Conservation (phyloP, 179 eudicot genomes). For the Corrigiola litoralis region DNA sequence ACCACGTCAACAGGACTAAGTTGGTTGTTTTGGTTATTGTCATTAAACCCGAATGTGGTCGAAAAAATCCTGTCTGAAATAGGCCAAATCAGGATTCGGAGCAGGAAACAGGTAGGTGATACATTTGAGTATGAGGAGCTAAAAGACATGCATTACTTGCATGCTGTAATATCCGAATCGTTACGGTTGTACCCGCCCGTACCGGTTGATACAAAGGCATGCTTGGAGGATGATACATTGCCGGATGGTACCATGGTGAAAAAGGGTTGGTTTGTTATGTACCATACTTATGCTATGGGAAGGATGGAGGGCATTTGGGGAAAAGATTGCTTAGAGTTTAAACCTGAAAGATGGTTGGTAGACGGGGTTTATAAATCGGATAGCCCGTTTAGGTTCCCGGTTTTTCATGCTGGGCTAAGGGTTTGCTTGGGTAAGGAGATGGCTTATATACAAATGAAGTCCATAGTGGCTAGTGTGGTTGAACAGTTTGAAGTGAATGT, state of each 20-base stretch:
- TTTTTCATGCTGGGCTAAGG: constrained; percentile 82
- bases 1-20: constrained; percentile 71
- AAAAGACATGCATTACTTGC: constrained; percentile 71
- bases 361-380: constrained; percentile 33
- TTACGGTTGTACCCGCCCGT: constrained; percentile 85
- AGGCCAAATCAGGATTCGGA: constrained; percentile 20
- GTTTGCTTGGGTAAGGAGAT: constrained; percentile 74
- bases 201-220: constrained; percentile 56
- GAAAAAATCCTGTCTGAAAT: constrained; percentile 51
- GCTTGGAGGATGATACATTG: constrained; percentile 48
- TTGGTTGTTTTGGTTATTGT: constrained; percentile 86
- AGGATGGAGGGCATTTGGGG: constrained; percentile 88
- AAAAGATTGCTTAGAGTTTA: constrained; percentile 51
- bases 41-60: constrained; percentile 32
- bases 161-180: constrained; percentile 68
- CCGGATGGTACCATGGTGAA: constrained; percentile 59
- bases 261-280: constrained; percentile 56
- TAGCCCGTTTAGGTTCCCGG: constrained; percentile 61
- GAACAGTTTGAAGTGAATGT: constrained; percentile 54
- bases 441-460: constrained; percentile 95
- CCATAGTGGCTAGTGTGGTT: constrained; percentile 62
- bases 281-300: constrained; percentile 72
- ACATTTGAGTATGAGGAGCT: constrained; percentile 52
- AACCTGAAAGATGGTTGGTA: constrained; percentile 81
- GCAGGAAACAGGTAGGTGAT: constrained; percentile 30